Percentiles rank a stretch among this genome's conserved stretches.
Evolutionary conservation across 1,284 basidiomycete species (phyloP).

Genomic region (Anthracocystis setariae): DNA sequence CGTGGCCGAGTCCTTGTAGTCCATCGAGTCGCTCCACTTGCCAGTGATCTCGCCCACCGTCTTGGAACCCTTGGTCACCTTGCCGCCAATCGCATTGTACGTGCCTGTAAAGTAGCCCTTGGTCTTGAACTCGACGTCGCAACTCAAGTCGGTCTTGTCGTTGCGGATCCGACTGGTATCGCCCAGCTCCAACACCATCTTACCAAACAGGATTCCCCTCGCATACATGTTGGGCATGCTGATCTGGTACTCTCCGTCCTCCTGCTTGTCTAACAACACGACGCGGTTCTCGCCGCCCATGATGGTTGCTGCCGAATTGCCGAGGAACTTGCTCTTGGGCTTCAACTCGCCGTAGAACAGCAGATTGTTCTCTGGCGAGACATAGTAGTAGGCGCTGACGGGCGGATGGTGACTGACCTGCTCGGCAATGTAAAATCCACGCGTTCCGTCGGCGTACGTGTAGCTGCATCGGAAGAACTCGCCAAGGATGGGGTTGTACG

Average conservation of each 20-base stretch:
- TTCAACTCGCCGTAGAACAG: constrained; percentile 90
- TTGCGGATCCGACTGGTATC: constrained; percentile 88
- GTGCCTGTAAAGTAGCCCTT: constrained; percentile 97
- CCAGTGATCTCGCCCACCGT: constrained; percentile 88
- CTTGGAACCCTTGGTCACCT: constrained; percentile 76
- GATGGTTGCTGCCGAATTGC: constrained; percentile 73
- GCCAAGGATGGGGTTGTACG: constrained; percentile 96
- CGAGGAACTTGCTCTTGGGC: constrained; percentile 94
- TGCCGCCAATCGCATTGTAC: constrained; percentile 89
- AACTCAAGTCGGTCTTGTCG: constrained; percentile 78
- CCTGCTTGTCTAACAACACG: constrained; percentile 59
- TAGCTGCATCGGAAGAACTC: constrained; percentile 98
- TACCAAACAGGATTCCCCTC: constrained; percentile 94
- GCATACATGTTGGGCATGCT: constrained; percentile 75
- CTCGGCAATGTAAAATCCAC: constrained; percentile 96
- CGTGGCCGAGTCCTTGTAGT: constrained; percentile 75
- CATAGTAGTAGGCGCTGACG: constrained; percentile 95
- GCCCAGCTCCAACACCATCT: constrained; percentile 96
- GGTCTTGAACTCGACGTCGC: constrained; percentile 96
- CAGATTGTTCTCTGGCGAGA: constrained; percentile 85
- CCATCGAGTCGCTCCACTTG: constrained; percentile 91
- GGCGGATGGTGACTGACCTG: constrained; percentile 92
- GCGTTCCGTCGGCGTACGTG: constrained; percentile 87
- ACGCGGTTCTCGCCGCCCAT: constrained; percentile 90
- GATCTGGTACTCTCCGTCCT: constrained; percentile 64